These are phyloP conservation scores for Cylindrodendrum hubeiense DNA, from an alignment of 2,329 filamentous ascomycete species.

Conservation along the genomic window DNA sequence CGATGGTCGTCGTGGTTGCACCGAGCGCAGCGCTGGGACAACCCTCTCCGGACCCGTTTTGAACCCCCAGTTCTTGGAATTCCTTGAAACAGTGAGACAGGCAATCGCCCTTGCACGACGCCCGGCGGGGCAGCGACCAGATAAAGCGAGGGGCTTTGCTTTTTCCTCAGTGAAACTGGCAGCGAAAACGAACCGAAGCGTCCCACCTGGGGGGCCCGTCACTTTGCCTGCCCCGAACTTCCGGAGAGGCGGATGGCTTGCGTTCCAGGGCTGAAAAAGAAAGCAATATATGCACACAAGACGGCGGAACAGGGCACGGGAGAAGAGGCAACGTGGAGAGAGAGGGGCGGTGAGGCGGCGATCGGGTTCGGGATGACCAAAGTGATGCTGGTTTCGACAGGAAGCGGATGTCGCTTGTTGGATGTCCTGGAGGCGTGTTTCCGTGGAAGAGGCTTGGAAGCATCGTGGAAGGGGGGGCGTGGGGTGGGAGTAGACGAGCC, in stretches of 20 bases:
- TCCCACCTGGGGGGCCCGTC: slow-evolving; percentile 7
- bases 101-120: not conserved
- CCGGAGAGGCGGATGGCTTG: slow-evolving; percentile 16
- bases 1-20: not conserved
- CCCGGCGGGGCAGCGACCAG: too few relatives aligned
- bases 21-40: not conserved
- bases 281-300: not conserved
- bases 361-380: too few relatives aligned
- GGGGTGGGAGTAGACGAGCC: not conserved
- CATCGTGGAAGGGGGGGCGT: not conserved
- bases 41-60: not conserved
- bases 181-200: not conserved
- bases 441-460: slow-evolving; percentile 5
- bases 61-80: not conserved
- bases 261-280: slow-evolving; percentile 10
- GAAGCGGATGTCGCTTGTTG: too few relatives aligned
- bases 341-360: slow-evolving; percentile 13
- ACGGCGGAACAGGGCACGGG: not conserved
- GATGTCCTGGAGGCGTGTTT: not conserved
- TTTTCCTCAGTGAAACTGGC: too few relatives aligned
- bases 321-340: slow-evolving; percentile 16
- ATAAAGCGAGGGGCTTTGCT: too few relatives aligned
- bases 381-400: slow-evolving; percentile 9
- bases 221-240: not conserved
- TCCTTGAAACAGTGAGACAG: slow-evolving; percentile 1